Evolutionary conservation across 2,329 filamentous ascomycete genomes (phyloP).

Genomic region (Hymenoscyphus infarciens): DNA sequence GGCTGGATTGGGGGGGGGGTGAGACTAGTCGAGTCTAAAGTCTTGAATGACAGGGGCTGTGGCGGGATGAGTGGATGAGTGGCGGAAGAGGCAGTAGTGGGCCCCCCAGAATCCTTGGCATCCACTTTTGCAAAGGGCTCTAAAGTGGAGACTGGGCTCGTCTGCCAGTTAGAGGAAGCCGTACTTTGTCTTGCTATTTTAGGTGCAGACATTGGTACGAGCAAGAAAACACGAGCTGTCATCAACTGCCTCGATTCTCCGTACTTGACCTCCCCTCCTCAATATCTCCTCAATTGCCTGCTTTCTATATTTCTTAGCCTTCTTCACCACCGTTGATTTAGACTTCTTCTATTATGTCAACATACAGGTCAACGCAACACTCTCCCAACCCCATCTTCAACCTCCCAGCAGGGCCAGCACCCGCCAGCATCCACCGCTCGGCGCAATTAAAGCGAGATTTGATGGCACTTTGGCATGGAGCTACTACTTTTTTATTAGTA

Average conservation of each 20-base stretch:
- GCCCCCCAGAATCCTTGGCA: no score
- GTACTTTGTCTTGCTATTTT: slow-evolving; percentile 2
- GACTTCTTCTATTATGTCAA: neutral
- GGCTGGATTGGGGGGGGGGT: neutral
- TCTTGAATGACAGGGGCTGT: neutral
- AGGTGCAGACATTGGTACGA: neutral
- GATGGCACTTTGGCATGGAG: neutral
- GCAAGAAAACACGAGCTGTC: neutral
- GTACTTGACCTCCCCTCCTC: no score
- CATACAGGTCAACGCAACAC: neutral
- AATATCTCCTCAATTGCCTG: neutral
- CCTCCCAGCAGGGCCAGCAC: neutral
- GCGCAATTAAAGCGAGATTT: slow-evolving; percentile 1
- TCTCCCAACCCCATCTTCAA: neutral
- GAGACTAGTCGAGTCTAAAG: neutral
- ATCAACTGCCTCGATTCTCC: neutral
- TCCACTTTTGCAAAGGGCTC: no score
- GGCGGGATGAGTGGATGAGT: neutral
- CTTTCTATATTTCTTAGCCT: neutral
- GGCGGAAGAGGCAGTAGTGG: neutral
- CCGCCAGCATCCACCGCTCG: neutral
- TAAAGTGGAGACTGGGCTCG: neutral
- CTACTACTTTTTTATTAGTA: no score
- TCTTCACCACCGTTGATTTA: neutral
- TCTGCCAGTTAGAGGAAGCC: neutral